These are phyloP conservation scores for Backusella luteola DNA, from an alignment of 192 early-diverging fungal species.

Conservation along the genomic window DNA sequence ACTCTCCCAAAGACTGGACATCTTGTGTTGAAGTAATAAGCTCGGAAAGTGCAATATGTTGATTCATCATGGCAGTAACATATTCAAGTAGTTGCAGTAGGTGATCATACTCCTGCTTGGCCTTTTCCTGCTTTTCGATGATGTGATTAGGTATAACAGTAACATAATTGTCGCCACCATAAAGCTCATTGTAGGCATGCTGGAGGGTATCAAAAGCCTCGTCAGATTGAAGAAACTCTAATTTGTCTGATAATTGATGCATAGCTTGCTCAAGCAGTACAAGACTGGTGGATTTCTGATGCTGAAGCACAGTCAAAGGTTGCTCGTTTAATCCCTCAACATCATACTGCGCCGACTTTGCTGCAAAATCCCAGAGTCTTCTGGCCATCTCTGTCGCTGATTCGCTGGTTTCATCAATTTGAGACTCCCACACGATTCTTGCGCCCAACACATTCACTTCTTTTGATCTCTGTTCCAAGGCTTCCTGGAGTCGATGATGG, in stretches of 20 bases:
- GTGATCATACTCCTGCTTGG: conserved; percentile 9
- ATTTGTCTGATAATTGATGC: background rate
- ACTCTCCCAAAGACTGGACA: conserved; percentile 17
- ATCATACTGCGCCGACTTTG: conserved; percentile 23
- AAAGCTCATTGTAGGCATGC: background rate
- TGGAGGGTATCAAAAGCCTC: background rate
- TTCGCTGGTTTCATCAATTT: conserved; percentile 6
- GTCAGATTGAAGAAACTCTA: background rate
- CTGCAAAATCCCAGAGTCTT: conserved; percentile 26
- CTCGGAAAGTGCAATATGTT: conserved; percentile 12
- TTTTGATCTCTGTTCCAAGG: conserved; percentile 6
- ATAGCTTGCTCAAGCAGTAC: background rate
- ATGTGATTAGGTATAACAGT: conserved; percentile 18
- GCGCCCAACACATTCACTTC: conserved; percentile 8
- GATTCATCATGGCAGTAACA: conserved; percentile 12
- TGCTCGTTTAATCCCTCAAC: conserved; percentile 1
- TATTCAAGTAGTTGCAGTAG: conserved; percentile 15
- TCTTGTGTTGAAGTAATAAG: conserved; percentile 8
- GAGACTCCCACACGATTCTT: conserved; percentile 24
- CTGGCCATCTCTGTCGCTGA: conserved; percentile 6
- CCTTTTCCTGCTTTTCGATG: conserved; percentile 7
- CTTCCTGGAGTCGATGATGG: conserved; percentile 2
- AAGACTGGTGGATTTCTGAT: background rate
- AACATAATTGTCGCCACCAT: background rate
- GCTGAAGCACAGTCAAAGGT: background rate